A percentile compares a stretch with the other conserved stretches of the same genome.
Evolutionary conservation across 192 early-diverging fungal species (phyloP).

Genomic region (Gorgonomyces haynaldii): DNA sequence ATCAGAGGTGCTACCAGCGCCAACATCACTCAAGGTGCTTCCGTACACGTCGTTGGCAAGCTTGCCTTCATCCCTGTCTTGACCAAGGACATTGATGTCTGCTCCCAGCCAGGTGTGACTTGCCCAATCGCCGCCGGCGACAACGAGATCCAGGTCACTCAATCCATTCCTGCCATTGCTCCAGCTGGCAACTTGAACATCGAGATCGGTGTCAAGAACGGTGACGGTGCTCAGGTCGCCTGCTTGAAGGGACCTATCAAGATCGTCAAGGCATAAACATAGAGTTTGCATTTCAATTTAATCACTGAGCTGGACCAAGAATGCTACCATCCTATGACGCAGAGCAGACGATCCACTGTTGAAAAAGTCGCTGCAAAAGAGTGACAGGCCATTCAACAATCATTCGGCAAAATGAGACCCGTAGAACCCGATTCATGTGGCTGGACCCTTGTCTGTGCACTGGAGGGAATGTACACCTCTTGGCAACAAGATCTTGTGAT

Average conservation of each 20-base stretch:
- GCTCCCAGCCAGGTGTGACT: background rate
- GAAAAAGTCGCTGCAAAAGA: too few relatives aligned
- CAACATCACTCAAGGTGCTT: background rate
- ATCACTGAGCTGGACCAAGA: too few relatives aligned
- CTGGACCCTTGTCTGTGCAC: too few relatives aligned
- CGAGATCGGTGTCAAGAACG: slow-evolving; percentile 1
- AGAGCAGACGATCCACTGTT: too few relatives aligned
- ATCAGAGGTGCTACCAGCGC: background rate
- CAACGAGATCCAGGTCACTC: slow-evolving; percentile 4
- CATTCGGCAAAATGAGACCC: too few relatives aligned
- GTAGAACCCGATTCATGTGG: too few relatives aligned
- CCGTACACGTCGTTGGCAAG: background rate
- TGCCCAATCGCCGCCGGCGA: slow-evolving; percentile 1
- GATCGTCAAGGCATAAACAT: slow-evolving; percentile 8
- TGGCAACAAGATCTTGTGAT: too few relatives aligned
- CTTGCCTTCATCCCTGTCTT: slow-evolving; percentile 5
- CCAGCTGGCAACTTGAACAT: slow-evolving; percentile 3
- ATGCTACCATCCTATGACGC: too few relatives aligned
- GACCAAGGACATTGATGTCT: slow-evolving; percentile 5
- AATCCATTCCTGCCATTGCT: slow-evolving; percentile 1
- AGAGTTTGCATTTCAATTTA: too few relatives aligned
- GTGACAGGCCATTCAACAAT: too few relatives aligned
- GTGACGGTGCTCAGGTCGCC: background rate
- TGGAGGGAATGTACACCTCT: too few relatives aligned
- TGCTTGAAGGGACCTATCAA: slow-evolving; percentile 2